Percentiles rank a stretch among this genome's conserved stretches.
These are phyloP conservation scores for Lactifluus subvellereus DNA, from an alignment of 768 basidiomycete genomes.

Conservation along the genomic window DNA sequence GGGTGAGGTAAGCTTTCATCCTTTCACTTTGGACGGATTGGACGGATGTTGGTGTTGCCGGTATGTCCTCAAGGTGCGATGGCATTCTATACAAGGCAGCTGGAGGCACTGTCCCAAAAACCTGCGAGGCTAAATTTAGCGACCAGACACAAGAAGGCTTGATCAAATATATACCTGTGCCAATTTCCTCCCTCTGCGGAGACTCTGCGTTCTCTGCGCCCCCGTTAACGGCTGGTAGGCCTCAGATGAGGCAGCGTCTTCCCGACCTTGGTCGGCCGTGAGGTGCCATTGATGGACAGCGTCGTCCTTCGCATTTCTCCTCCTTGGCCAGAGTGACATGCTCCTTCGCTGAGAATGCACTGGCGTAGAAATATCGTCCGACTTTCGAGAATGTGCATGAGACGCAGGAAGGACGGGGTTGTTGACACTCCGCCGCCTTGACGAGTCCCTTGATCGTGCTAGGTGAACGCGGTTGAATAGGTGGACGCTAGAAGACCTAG, in stretches of 20 bases:
- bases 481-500: slow-evolving; percentile 8
- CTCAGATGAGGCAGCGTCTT: slow-evolving; percentile 1
- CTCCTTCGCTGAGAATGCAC: slow-evolving; percentile 28
- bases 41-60: background rate
- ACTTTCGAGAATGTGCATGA: background rate
- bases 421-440: slow-evolving; percentile 10
- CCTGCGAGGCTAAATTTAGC: slow-evolving; percentile 28
- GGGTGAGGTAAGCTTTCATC: slow-evolving; percentile 23
- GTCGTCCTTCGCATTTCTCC: slow-evolving; percentile 6
- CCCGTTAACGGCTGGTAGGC: slow-evolving; percentile 26
- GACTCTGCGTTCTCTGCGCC: slow-evolving; percentile 36
- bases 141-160: background rate
- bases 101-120: slow-evolving; percentile 48
- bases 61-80: slow-evolving; percentile 23
- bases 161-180: slow-evolving; percentile 36
- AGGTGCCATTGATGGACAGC: background rate
- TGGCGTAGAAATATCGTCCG: background rate
- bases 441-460: slow-evolving; percentile 4
- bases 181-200: slow-evolving; percentile 48
- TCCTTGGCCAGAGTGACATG: slow-evolving; percentile 30
- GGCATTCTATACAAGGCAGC: slow-evolving; percentile 37
- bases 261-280: background rate
- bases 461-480: background rate
- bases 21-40: slow-evolving; percentile 26
- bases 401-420: background rate